Conservation (phyloP, 768 basidiomycete species). For the Porphyrellus cyaneotinctus region DNA sequence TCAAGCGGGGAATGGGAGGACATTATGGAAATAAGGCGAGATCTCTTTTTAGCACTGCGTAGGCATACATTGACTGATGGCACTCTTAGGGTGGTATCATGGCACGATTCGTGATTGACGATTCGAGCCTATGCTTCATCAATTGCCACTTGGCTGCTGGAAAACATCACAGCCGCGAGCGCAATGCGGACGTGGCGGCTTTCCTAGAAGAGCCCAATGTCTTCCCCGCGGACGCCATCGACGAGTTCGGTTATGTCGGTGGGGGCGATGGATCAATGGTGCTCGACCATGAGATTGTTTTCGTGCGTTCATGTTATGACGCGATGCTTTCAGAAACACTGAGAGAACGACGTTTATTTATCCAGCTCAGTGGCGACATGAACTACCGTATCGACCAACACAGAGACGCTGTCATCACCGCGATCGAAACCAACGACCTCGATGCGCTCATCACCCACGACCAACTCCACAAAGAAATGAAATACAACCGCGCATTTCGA, state of each 20-base stretch:
- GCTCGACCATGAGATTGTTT: slow-evolving; percentile 91
- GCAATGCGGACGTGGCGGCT: slow-evolving; percentile 84
- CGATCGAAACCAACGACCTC: slow-evolving; percentile 65
- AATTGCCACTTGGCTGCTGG: slow-evolving; percentile 98
- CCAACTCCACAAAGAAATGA: slow-evolving; percentile 87
- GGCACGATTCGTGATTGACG: slow-evolving; percentile 84
- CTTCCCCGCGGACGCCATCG: slow-evolving; percentile 48
- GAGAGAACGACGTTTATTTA: background rate
- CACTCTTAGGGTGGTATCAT: slow-evolving; percentile 75
- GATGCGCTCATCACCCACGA: slow-evolving; percentile 68
- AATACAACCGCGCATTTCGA: slow-evolving; percentile 81
- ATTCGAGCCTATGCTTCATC: slow-evolving; percentile 90
- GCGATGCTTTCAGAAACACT: background rate
- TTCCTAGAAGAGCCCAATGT: slow-evolving; percentile 81
- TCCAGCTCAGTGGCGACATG: slow-evolving; percentile 85
- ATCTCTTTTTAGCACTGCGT: background rate
- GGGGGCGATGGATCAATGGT: slow-evolving; percentile 94
- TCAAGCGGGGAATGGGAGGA: slow-evolving; percentile 92
- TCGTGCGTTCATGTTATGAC: slow-evolving; percentile 41
- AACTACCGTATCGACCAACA: slow-evolving; percentile 97
- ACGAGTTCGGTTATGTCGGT: slow-evolving; percentile 70
- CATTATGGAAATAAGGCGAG: slow-evolving; percentile 92
- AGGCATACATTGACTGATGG: background rate
- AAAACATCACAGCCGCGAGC: slow-evolving; percentile 72
- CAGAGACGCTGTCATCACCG: slow-evolving; percentile 73